Evolutionary conservation across 2,329 filamentous ascomycete species (phyloP).

Genomic region (Didymella keratinophila): DNA sequence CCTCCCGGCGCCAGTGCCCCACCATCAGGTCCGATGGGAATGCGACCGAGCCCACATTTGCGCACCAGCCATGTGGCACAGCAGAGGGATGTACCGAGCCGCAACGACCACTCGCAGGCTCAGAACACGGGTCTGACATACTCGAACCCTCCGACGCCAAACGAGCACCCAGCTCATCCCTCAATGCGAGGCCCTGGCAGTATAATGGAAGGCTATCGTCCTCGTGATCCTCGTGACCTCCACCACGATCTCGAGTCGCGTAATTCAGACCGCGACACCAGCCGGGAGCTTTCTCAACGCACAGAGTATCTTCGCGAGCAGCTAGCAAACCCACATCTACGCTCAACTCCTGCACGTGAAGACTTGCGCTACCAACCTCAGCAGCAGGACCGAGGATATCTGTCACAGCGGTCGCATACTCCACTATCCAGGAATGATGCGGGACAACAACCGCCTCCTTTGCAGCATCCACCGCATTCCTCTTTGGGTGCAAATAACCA

Average conservation of each 20-base stretch:
- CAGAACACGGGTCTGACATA: conserved; percentile 43
- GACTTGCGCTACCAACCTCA: conserved; percentile 40
- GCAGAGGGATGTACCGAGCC: conserved; percentile 38
- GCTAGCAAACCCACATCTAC: conserved; percentile 33
- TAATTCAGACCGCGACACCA: conserved; percentile 45
- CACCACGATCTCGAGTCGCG: conserved; percentile 42
- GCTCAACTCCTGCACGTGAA: conserved; percentile 37
- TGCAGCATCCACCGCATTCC: conserved; percentile 46
- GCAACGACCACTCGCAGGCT: conserved; percentile 45
- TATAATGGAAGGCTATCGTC: conserved; percentile 40
- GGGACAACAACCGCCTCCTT: conserved; percentile 35
- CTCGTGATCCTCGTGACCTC: conserved; percentile 40
- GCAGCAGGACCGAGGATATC: conserved; percentile 40
- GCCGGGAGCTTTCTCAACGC: conserved; percentile 43
- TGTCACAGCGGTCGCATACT: conserved; percentile 46
- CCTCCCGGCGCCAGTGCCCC: conserved; percentile 40
- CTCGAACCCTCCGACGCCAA: conserved; percentile 45
- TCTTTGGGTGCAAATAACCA: conserved; percentile 39
- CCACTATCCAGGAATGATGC: conserved; percentile 42
- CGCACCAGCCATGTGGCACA: conserved; percentile 41
- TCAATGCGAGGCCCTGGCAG: conserved; percentile 35
- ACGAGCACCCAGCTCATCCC: conserved; percentile 37
- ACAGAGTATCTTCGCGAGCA: conserved; percentile 44
- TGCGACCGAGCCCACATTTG: conserved; percentile 49
- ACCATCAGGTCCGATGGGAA: conserved; percentile 44